phyloP scores from a whole-genome alignment of 495 filamentous ascomycete species.

The Aspergillus leporis region DNA sequence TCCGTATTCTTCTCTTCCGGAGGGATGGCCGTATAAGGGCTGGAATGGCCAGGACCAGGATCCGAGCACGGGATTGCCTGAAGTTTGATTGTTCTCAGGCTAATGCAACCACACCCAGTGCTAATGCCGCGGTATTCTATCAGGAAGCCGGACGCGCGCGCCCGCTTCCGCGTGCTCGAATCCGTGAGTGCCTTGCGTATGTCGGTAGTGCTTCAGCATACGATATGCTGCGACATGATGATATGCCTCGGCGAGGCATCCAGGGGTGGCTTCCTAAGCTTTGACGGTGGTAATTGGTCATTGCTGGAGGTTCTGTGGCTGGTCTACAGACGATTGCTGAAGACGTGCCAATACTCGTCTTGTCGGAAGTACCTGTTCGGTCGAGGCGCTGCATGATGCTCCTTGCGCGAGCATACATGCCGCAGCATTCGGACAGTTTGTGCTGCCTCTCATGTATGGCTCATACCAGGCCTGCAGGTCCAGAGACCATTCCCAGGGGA shows the following conservation, averaged over 20 bases:
- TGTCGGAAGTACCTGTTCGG: neutral
- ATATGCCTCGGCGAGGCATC: neutral
- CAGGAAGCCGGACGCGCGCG: neutral
- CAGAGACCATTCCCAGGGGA: neutral
- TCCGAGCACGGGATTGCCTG: slow-evolving; percentile 38
- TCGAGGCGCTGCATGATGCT: neutral
- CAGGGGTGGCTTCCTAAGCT: neutral
- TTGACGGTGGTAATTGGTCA: neutral
- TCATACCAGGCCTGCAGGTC: neutral
- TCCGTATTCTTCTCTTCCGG: slow-evolving; percentile 45
- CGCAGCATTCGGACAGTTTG: neutral
- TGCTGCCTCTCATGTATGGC: neutral
- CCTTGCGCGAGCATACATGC: neutral
- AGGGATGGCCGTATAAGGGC: slow-evolving; percentile 54
- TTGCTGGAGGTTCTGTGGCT: neutral
- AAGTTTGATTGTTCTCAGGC: slow-evolving; percentile 9
- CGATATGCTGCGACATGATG: neutral
- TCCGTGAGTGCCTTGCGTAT: neutral
- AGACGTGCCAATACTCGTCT: neutral
- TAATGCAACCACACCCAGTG: neutral
- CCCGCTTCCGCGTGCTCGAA: neutral
- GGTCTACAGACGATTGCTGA: neutral
- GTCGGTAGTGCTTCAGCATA: neutral
- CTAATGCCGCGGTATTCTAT: neutral
- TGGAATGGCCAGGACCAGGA: slow-evolving; percentile 51